Conservation (phyloP, 225 moss, liverwort and hornwort species). For the Sphagnum tenellum region DNA sequence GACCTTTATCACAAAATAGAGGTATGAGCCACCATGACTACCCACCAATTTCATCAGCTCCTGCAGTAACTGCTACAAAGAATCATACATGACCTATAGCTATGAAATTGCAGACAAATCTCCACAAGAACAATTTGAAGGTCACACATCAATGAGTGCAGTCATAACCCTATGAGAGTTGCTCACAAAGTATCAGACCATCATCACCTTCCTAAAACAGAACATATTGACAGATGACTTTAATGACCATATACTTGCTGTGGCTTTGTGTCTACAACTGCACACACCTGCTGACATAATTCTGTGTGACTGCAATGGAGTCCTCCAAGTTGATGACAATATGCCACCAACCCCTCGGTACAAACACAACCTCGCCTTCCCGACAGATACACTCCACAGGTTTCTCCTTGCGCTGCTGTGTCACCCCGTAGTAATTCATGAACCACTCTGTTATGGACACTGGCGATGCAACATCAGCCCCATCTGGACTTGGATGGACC, state of each 20-base stretch:
- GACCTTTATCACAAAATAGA: no score
- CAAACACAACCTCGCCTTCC: constrained; percentile 80
- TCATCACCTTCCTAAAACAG: background rate
- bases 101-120: no score
- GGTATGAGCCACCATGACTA: no score
- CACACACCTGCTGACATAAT: constrained; percentile 84
- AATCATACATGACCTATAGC: no score
- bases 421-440: constrained; percentile 85
- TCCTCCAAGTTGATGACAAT: constrained; percentile 92
- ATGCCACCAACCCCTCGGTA: constrained; percentile 97
- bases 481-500: constrained; percentile 87
- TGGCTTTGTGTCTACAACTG: background rate
- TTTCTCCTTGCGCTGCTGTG: constrained; percentile 51
- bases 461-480: constrained; percentile 89
- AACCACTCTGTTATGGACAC: constrained; percentile 98
- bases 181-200: background rate
- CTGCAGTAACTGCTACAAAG: no score
- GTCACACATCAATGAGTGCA: no score
- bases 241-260: background rate
- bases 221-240: background rate
- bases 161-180: no score
- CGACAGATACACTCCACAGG: constrained; percentile 90
- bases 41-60: no score
- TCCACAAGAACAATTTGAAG: background rate
- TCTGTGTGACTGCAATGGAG: constrained; percentile 87